A percentile compares a stretch with the other conserved stretches of the same genome.
phyloP scores from a whole-genome alignment of 2,329 filamentous ascomycete genomes.

The Fusarium irregulare region DNA sequence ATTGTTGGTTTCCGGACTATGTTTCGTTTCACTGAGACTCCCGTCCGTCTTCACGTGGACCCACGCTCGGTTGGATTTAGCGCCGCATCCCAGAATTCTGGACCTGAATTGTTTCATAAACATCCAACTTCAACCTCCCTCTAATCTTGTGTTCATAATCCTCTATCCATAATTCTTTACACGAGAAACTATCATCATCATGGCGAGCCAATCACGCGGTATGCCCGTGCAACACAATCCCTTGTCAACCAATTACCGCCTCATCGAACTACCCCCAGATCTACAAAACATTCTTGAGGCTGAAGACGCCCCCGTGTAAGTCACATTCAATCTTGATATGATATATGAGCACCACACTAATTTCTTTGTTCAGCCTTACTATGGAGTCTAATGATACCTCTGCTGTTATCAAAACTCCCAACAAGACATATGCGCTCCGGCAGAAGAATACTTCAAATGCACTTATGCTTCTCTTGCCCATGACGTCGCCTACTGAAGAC shows the following conservation, averaged over 20 bases:
- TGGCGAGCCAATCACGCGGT: constrained; percentile 62
- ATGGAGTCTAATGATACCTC: constrained; percentile 61
- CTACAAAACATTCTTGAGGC: constrained; percentile 67
- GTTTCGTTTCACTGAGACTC: constrained; percentile 1
- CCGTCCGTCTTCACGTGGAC: constrained; percentile 13
- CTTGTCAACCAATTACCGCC: constrained; percentile 64
- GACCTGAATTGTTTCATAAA: constrained; percentile 1
- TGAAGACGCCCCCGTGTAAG: constrained; percentile 64
- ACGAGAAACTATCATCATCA: constrained; percentile 23
- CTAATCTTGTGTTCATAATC: neutral
- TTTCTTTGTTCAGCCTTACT: constrained; percentile 53
- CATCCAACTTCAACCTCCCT: neutral
- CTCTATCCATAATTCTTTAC: neutral
- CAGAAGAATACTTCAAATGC: constrained; percentile 77
- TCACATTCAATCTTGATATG: constrained; percentile 20
- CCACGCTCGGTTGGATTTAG: constrained; percentile 12
- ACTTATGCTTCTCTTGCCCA: constrained; percentile 63
- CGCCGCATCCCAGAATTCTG: constrained; percentile 1
- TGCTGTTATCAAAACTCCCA: constrained; percentile 64
- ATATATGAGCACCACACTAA: neutral
- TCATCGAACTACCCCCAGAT: constrained; percentile 71
- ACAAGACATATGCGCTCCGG: constrained; percentile 67
- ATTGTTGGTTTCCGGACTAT: neutral
- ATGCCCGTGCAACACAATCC: constrained; percentile 64
- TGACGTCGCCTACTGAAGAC: constrained; percentile 7